Base-by-base conservation (phyloP, 176 grass and related monocot species). In the Saccharum officinarum region DNA sequence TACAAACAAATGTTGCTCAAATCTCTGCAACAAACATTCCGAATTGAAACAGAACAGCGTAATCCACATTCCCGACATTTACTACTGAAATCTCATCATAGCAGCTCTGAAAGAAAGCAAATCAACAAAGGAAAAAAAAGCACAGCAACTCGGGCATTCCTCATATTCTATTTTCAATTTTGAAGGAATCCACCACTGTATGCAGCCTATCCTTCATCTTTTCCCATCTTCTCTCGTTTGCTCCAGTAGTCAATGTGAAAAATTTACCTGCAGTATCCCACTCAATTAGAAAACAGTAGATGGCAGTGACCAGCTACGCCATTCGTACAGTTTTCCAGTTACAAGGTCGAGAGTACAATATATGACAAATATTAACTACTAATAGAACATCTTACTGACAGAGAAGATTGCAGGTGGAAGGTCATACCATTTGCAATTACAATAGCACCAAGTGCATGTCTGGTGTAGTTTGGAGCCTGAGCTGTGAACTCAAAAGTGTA, bases 181-280 rank as follows among this genome's bases (percentile, higher is more conserved):
- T 99, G 75, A 99, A 96, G 4, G 97, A 94, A 30, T 96, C 88
- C 0, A 99, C 11, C 34, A 96, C 87, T 10, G 85, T 87, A 37
- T 91, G 94, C 82, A 99, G 87, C 71, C 80, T 92, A 41, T 99
- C 94, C 86, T 96, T 96, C 92, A 99, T 99, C 69, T 96, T 96
- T 26, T 86, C 94, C 97, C 97, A 99, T 94, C 97, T 96, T 79
- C 94, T 92, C 79, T 99, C 93, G 34, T 94, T 99, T 81, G 97
- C 90, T 64, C 97, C 92, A 31, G 94, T 99, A 3, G 94, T 95
- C 67, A 99, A 66, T 25, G 94, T 96, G 84, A 94, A 96, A 78
- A 96, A 98, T 71, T 98, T 98, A 4, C 97, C 92, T 96, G 90
- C 69, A 71, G 83, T 16, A 75, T 68, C 20, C 66, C 64, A 62